Evolutionary conservation across 192 early-diverging fungal species (phyloP).

Genomic region (Entomortierella parvispora): DNA sequence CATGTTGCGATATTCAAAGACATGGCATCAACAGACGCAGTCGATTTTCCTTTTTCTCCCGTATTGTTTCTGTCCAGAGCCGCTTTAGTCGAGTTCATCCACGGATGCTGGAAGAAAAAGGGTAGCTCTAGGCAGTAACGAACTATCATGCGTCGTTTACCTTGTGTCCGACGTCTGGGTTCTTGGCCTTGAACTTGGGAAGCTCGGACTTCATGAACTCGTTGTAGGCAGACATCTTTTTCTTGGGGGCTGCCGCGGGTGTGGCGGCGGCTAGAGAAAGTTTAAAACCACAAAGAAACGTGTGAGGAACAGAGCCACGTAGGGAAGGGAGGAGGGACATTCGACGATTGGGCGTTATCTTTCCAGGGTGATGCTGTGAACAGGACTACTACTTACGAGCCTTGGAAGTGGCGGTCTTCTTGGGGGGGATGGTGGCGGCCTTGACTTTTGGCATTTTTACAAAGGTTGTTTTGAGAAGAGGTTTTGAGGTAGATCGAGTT

Average conservation of each 20-base stretch:
- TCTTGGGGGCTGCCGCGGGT: constrained; percentile 28
- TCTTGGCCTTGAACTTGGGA: constrained; percentile 69
- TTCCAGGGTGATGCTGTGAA: not conserved
- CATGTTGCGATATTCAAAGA: too few relatives aligned
- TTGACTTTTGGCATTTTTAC: constrained; percentile 52
- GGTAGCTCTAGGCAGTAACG: too few relatives aligned
- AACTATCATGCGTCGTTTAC: constrained; percentile 9
- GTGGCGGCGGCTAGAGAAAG: constrained; percentile 5
- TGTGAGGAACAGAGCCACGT: constrained; percentile 1
- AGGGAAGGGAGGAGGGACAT: not conserved
- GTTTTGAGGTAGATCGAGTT: not conserved
- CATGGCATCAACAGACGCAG: too few relatives aligned
- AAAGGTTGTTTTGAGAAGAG: not conserved
- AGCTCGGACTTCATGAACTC: constrained; percentile 74
- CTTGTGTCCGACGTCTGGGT: constrained; percentile 70
- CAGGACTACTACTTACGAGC: constrained; percentile 13
- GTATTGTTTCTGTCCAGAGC: too few relatives aligned
- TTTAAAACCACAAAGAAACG: not conserved
- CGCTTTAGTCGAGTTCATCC: too few relatives aligned
- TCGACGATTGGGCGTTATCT: not conserved
- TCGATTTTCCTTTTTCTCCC: too few relatives aligned
- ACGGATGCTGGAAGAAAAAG: too few relatives aligned
- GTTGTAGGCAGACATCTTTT: constrained; percentile 73
- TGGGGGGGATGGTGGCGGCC: constrained; percentile 31
- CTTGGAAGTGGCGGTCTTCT: constrained; percentile 14